Evolutionary conservation across 1,284 basidiomycete genomes (phyloP).

Genomic region (Psilocybe mexicana): DNA sequence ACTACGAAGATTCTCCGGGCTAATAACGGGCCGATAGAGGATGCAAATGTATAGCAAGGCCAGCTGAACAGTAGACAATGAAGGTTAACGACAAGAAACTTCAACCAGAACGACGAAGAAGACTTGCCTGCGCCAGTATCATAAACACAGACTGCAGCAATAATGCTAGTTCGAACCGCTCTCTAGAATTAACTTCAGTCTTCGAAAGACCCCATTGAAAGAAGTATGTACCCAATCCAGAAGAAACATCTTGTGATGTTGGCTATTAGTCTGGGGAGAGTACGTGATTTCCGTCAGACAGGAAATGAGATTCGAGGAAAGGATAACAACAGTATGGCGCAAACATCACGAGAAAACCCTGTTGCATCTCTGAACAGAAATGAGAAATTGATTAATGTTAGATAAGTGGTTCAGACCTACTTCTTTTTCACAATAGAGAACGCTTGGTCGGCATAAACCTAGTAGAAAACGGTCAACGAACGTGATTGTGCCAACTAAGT

Average conservation of each 20-base stretch:
- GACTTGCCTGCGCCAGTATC: conserved; percentile 72
- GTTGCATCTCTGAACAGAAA: conserved; percentile 58
- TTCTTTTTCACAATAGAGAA: conserved; percentile 72
- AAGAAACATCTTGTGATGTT: conserved; percentile 87
- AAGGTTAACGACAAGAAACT: conserved; percentile 8
- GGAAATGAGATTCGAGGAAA: conserved; percentile 11
- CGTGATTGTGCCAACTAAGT: not conserved
- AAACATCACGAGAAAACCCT: conserved; percentile 84
- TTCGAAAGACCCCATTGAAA: not conserved
- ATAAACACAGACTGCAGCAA: conserved; percentile 79
- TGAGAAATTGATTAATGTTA: not conserved
- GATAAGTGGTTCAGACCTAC: conserved; percentile 31
- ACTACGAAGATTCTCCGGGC: conserved; percentile 56
- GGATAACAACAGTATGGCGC: conserved; percentile 66
- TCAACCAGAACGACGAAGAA: conserved; percentile 4
- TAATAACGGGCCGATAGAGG: conserved; percentile 58
- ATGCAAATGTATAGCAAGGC: conserved; percentile 80
- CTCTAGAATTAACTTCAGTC: conserved; percentile 29
- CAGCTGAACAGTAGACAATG: conserved; percentile 42
- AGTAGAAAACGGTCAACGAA: not conserved
- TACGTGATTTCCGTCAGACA: conserved; percentile 12
- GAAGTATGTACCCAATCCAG: conserved; percentile 63
- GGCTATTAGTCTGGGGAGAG: conserved; percentile 59
- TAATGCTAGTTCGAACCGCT: conserved; percentile 75
- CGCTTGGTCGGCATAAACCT: conserved; percentile 80